Base-by-base conservation (phyloP, 2,329 filamentous ascomycete species). In the Arthrobotrys sphaeroides region DNA sequence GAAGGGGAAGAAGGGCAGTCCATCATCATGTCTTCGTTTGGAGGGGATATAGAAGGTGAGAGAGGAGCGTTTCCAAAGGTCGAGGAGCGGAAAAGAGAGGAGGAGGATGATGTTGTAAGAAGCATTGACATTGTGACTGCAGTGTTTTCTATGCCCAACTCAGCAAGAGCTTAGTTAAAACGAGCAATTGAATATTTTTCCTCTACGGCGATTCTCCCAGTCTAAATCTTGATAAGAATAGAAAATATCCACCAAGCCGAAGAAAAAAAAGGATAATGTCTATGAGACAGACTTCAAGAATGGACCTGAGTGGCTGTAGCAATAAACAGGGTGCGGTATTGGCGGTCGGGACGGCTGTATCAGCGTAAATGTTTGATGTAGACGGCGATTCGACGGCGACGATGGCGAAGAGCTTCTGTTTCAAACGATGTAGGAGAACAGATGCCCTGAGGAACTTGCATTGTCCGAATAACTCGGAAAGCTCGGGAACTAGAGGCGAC, bases 21-120 rank as follows among this genome's bases (percentile, higher is more conserved):
- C 72, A 75, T 69, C n/a, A 75, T 47, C 45, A 75, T 59, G 33
- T 75, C 72, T 31, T 69, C 72, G 33, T 53, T 69, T 20, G 65
- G 64, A 3, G 72, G 64, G 3, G 72, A 75, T 24, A 68, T 42
- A 2, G 72, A 75, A 9, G 72, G 72, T 10, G 72, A 75, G 12
- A 69, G 42, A 12, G 72, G 72, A 13, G 65, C 38, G 16, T 59
- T 64, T 51, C 70, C 70, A 31, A 75, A 69, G 10, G 72, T 75
- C 12, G 72, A 68, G 1, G 72, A 51, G 16, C 72, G 72, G 49
- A 75, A 75, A 13, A 75, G 40, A 13, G 20, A 36, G 9, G 72
- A 65, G 2, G 72, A 69, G 6, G 72, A 28, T 13, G 72, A 68
- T 6, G 64, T 36, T 26, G 62, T 57, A 24, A 75, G 31, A 12